Conservation (phyloP, 768 basidiomycete species). For the Mycena metata region DNA sequence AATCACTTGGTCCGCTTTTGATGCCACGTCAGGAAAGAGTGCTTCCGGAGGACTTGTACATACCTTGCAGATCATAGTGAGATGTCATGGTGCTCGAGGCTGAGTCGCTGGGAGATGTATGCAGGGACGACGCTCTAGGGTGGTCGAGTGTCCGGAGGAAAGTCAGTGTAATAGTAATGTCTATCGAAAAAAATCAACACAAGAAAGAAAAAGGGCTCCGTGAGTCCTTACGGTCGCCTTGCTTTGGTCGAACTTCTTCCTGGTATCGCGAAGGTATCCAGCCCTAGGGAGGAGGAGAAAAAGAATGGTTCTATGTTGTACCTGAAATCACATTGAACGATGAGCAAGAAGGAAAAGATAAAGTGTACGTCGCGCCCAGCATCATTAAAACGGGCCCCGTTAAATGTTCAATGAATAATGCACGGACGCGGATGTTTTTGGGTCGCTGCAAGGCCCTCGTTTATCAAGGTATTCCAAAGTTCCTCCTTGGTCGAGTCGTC, state of each 20-base stretch:
- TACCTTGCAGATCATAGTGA: conserved; percentile 11
- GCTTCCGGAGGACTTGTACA: neutral
- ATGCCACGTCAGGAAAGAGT: neutral
- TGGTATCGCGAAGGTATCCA: conserved; percentile 79
- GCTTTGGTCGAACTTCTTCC: conserved; percentile 54
- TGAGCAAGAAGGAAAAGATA: conserved; percentile 55
- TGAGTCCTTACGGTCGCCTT: conserved; percentile 67
- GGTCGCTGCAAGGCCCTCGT: conserved; percentile 48
- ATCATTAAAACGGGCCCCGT: conserved; percentile 69
- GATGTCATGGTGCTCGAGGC: conserved; percentile 28
- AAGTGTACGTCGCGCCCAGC: conserved; percentile 70
- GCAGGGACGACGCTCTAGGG: conserved; percentile 19
- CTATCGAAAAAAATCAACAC: conserved; percentile 46
- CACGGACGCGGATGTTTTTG: conserved; percentile 57
- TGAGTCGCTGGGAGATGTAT: conserved; percentile 16
- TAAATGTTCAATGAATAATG: conserved; percentile 67
- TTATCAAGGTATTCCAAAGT: conserved; percentile 56
- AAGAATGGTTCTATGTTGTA: conserved; percentile 77
- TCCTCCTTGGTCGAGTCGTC: conserved; percentile 40
- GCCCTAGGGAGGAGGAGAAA: conserved; percentile 72
- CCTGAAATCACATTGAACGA: conserved; percentile 70
- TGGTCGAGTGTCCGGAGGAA: conserved; percentile 62
- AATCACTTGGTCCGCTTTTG: conserved; percentile 26
- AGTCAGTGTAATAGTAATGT: conserved; percentile 70
- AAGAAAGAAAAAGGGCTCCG: neutral